Evolutionary conservation across 2,329 filamentous ascomycete genomes (phyloP).

Genomic region (Penicillium sp.): DNA sequence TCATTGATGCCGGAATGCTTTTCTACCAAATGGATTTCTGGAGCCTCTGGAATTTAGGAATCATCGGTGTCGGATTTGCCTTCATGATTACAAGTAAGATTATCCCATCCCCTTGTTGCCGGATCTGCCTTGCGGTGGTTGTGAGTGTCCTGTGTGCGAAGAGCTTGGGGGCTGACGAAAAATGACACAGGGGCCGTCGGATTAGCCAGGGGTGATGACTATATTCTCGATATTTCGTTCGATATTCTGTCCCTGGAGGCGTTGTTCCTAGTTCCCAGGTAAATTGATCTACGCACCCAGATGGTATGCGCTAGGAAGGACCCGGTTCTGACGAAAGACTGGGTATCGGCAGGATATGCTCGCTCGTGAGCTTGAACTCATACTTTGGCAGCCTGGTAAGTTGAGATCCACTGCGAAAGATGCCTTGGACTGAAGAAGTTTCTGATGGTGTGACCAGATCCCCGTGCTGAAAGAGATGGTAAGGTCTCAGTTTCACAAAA

Average conservation of each 20-base stretch:
- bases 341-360: slow-evolving; percentile 69
- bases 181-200: slow-evolving; percentile 67
- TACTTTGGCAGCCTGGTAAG: slow-evolving; percentile 70
- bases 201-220: slow-evolving; percentile 62
- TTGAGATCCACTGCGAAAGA: slow-evolving; percentile 18
- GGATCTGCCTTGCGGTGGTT: slow-evolving; percentile 33
- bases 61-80: slow-evolving; percentile 72
- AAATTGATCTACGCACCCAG: slow-evolving; percentile 22
- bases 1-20: slow-evolving; percentile 81
- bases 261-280: slow-evolving; percentile 82
- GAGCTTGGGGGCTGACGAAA: slow-evolving; percentile 12
- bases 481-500: slow-evolving; percentile 20
- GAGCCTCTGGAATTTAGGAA: slow-evolving; percentile 75
- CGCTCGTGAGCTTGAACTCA: slow-evolving; percentile 81
- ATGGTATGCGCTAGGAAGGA: background rate
- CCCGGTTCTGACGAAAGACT: slow-evolving; percentile 25
- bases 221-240: slow-evolving; percentile 79
- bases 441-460: slow-evolving; percentile 57
- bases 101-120: background rate
- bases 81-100: slow-evolving; percentile 75
- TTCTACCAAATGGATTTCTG: slow-evolving; percentile 86
- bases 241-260: slow-evolving; percentile 89
- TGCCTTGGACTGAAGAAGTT: background rate
- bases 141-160: slow-evolving; percentile 9
- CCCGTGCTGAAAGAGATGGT: slow-evolving; percentile 93